Conservation (phyloP, 2,329 filamentous ascomycete species). For the Eutypella sp. region DNA sequence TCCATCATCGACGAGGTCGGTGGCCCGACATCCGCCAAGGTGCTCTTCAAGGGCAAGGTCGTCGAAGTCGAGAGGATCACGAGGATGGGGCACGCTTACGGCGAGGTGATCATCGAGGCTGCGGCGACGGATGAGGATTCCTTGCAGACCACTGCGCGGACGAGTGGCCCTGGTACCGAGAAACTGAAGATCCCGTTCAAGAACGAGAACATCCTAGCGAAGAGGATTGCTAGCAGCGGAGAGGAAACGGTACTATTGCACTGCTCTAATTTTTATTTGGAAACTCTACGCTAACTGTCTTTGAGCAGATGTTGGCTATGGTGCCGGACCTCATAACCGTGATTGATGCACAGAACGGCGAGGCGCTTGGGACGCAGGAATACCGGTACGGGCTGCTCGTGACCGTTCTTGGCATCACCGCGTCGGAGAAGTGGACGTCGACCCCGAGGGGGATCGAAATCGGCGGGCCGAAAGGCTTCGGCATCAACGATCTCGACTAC, state of each 20-base stretch:
- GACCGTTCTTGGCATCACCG: conserved; percentile 38
- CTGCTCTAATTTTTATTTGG: not conserved
- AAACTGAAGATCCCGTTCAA: conserved; percentile 61
- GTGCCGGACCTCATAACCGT: conserved; percentile 51
- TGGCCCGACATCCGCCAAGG: conserved; percentile 42
- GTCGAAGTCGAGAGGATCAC: conserved; percentile 49
- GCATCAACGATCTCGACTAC: conserved; percentile 39
- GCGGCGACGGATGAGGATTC: conserved; percentile 19
- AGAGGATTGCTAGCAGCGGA: conserved; percentile 25
- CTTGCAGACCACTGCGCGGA: conserved; percentile 4
- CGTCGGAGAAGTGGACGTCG: conserved; percentile 36
- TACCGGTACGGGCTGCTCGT: conserved; percentile 47
- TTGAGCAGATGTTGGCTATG: conserved; percentile 36
- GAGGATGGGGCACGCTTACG: conserved; percentile 51
- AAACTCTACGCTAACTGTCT: not conserved
- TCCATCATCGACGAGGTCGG: conserved; percentile 52
- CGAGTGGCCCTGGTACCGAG: conserved; percentile 28
- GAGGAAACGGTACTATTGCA: conserved; percentile 22
- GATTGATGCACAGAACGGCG: conserved; percentile 48
- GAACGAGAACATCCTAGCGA: conserved; percentile 62
- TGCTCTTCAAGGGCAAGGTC: conserved; percentile 58
- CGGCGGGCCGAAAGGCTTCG: conserved; percentile 42
- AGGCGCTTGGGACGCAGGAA: conserved; percentile 49
- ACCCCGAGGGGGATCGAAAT: conserved; percentile 39
- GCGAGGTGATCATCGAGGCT: conserved; percentile 49